Base-by-base conservation (phyloP, 371 early-diverging fungal species). In the Fennellomyces sp. region DNA sequence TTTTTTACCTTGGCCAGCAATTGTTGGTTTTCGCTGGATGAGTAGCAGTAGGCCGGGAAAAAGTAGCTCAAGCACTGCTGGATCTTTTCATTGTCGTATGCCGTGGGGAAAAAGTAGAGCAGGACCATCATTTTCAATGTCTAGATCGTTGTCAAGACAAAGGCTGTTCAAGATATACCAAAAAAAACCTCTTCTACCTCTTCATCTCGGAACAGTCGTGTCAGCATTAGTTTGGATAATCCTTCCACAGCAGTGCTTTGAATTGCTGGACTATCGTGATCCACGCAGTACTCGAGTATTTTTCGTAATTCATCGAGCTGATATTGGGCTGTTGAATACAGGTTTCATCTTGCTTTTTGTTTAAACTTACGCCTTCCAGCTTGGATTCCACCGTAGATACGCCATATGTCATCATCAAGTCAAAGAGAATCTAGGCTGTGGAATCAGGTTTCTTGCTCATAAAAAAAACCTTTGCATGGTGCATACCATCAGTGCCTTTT, bases 51-150 rank as follows among this genome's bases (percentile, higher is more conserved):
- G 6, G 88, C 93, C 4, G 91, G 93, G 64, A 95, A 86, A 61
- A 95, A 95, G 68, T 94, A 94, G 25, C 84, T 84, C 19, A 95
- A 73, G 56, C 93, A 93, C 68, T 94, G 95, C 2, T 91, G 81
- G 42, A 92, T 72, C 27, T 83, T 84, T 50, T 82, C 69, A 63
- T 91, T 92, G 23, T 61, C 63, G 13, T 67, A 67, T 6, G 89
- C 88, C 1, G 71, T 64, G 5, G 91, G 90, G 66, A 91, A 88
- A 69, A 90, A 95, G 69, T 94, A 95, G 10, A 92, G 74, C 0
- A 90, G 64, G 2, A 92, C 73, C 72, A 95, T 67, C 51, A 84
- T 71, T 38, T 86, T 81, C 53, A 94, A 70, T 25, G 88, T 71
- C 92, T 88, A 66, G 0, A n/a, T n/a, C n/a, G n/a, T n/a, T n/a